Evolutionary conservation across 495 filamentous ascomycete species (phyloP).

Genomic region (Aspergillus bridgeri): DNA sequence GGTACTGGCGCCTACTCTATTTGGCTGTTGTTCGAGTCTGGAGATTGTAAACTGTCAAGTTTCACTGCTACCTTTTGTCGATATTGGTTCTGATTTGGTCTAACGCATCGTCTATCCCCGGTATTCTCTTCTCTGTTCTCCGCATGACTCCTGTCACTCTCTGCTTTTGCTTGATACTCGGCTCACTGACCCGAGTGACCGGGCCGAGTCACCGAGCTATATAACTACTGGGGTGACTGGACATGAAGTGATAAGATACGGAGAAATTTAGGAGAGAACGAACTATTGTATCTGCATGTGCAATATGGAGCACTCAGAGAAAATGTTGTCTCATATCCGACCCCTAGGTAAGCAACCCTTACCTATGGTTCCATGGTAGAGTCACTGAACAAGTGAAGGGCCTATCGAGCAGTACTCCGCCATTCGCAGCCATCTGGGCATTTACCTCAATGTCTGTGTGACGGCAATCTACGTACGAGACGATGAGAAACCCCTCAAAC

Average conservation of each 20-base stretch:
- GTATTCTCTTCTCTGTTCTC: not conserved
- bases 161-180: not conserved
- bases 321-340: not conserved
- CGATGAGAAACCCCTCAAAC: not conserved
- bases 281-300: not conserved
- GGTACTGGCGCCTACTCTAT: not conserved
- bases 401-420: slow-evolving; percentile 10
- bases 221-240: not conserved
- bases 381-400: not conserved
- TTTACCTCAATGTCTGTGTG: slow-evolving; percentile 10
- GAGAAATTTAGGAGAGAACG: too few species aligned
- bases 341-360: not conserved
- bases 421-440: slow-evolving; percentile 7
- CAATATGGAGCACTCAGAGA: not conserved
- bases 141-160: too few species aligned
- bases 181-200: not conserved
- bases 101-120: not conserved
- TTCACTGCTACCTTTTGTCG: too few species aligned
- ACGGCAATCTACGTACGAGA: slow-evolving; percentile 4
- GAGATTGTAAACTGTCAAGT: too few species aligned
- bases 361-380: not conserved
- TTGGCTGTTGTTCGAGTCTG: not conserved
- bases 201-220: not conserved
- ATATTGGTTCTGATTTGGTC: not conserved
- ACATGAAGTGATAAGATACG: not conserved